A percentile compares a stretch with the other conserved stretches of the same genome.
Evolutionary conservation across 2,329 filamentous ascomycete genomes (phyloP).

Genomic region (Westerdykella ornata): DNA sequence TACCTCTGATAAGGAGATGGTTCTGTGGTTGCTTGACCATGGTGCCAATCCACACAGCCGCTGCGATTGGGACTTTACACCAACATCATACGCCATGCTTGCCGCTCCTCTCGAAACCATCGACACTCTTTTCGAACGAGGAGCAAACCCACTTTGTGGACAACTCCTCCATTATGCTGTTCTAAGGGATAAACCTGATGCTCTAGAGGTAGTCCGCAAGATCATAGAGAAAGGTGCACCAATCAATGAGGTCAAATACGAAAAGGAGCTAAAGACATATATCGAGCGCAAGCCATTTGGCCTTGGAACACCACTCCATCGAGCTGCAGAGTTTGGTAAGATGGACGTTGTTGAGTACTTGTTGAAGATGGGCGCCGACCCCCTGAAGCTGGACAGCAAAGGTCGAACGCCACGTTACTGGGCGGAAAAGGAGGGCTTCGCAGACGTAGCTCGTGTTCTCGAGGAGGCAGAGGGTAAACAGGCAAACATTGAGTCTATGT

Average conservation of each 20-base stretch:
- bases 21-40: slow-evolving; percentile 6
- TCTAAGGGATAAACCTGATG: slow-evolving; percentile 4
- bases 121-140: slow-evolving; percentile 2
- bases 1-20: slow-evolving; percentile 4
- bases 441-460: slow-evolving; percentile 5
- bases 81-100: slow-evolving; percentile 5
- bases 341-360: slow-evolving; percentile 6
- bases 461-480: slow-evolving; percentile 1
- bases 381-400: slow-evolving; percentile 6
- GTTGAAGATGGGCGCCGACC: slow-evolving; percentile 5
- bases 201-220: slow-evolving; percentile 4
- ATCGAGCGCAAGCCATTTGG: slow-evolving; percentile 3
- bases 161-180: slow-evolving; percentile 8
- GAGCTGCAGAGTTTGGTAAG: slow-evolving; percentile 8
- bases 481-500: no score
- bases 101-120: slow-evolving; percentile 6
- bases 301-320: slow-evolving; percentile 8
- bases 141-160: slow-evolving; percentile 4
- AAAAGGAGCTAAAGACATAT: slow-evolving; percentile 4
- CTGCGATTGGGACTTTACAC: slow-evolving; percentile 3
- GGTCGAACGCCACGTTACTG: slow-evolving; percentile 5
- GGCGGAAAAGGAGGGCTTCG: not conserved
- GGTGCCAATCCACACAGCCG: slow-evolving; percentile 6
- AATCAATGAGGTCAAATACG: slow-evolving; percentile 8
- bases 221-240: slow-evolving; percentile 7